phyloP scores from a whole-genome alignment of 257 asterid species.

The Fraxinus pennsylvanica region DNA sequence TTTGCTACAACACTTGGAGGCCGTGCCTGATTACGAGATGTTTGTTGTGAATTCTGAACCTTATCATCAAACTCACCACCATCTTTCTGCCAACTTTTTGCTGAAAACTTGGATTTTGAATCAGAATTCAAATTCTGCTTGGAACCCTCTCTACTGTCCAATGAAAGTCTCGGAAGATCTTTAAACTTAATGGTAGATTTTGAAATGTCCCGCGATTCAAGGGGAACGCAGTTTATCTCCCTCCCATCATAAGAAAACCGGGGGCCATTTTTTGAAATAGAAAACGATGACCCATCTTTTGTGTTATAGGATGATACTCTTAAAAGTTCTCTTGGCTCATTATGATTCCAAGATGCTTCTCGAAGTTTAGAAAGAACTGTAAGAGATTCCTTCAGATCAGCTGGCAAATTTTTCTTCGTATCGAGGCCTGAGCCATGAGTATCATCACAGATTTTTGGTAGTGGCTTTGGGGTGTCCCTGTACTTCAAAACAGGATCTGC shows the following conservation, averaged over 20 bases:
- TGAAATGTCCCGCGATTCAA: conserved; percentile 45
- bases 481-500: conserved; percentile 37
- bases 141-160: conserved; percentile 72
- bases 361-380: conserved; percentile 58
- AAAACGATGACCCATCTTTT: conserved; percentile 52
- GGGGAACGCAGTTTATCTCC: conserved; percentile 44
- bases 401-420: conserved; percentile 40
- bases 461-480: conserved; percentile 45
- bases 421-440: conserved; percentile 25
- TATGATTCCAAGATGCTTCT: conserved; percentile 58
- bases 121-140: conserved; percentile 47
- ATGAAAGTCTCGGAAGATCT: conserved; percentile 80
- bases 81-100: conserved; percentile 43
- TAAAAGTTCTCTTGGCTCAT: conserved; percentile 60
- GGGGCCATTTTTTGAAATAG: conserved; percentile 57
- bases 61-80: conserved; percentile 33
- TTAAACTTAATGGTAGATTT: conserved; percentile 59
- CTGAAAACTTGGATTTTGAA: conserved; percentile 40
- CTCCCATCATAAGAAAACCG: conserved; percentile 84
- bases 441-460: conserved; percentile 28
- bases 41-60: conserved; percentile 30
- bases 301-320: conserved; percentile 70
- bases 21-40: conserved; percentile 45
- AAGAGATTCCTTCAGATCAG: conserved; percentile 66
- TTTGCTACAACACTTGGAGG: conserved; percentile 94